Base-by-base conservation (phyloP, 352 stramenopile species). In the Elongisporangium prolatum region DNA sequence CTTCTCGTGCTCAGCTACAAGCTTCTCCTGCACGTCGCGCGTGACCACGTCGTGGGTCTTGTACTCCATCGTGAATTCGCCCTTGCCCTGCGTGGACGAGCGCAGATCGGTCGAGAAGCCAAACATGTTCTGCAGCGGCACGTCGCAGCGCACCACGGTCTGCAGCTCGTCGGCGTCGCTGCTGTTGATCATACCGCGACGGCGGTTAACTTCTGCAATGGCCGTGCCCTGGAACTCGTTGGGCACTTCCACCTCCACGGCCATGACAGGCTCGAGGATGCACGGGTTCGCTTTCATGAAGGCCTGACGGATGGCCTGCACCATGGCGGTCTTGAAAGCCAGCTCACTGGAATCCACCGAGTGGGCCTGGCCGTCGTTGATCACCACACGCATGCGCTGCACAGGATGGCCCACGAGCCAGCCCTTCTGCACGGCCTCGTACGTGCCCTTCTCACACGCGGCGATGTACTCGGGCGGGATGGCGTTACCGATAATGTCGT, bases 31-130 rank as follows among this genome's bases (percentile, higher is more conserved):
- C 51, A 91, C 77, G 71, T 98, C 93, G 64, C 83, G 83, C 58
- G 90, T 87, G 37, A 99, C 96, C 50, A 96, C 72, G 57, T 87
- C 86, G 77, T 99, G 96, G 16, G 92, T 91, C 68, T 98, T 97
- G 89, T 99, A 99, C 77, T 99, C 97, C 98, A 99, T 99, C 22
- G 95, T 98, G 73, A 99, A 99, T 77, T 99, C 97, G 63, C 97
- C 97, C 84, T 99, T 98, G 63, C 95, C 96, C 77, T 98, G 94
- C 56, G 96, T 98, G 21, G 92, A 88, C 65, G 94, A 98, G 52
- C 96, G 84, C 54, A 99, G 63, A 61, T 98, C 96, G 18, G 97
- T 99, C 24, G 93, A 98, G 73, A 99, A 99, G 2, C 97, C 97
- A 80, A 99, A 99, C 97, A 99, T 99, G 69, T 98, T 91, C 68